Conservation (phyloP, 257 asterid genomes). For the Hygrophila difformis region DNA sequence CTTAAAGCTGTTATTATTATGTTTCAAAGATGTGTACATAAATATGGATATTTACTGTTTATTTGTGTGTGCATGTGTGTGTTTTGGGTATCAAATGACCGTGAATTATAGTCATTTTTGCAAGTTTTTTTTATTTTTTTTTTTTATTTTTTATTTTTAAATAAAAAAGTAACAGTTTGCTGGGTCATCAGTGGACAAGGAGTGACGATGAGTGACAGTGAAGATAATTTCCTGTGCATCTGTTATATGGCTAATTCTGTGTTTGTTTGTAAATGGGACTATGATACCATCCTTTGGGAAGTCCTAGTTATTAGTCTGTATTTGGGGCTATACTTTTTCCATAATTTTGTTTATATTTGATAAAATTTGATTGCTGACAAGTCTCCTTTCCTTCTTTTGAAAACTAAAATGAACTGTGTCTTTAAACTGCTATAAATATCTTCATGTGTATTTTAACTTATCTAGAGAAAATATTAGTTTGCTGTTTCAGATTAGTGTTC, state of each 20-base stretch:
- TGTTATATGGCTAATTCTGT: too few species aligned
- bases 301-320: neutral
- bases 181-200: neutral
- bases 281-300: neutral
- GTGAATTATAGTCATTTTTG: slow-evolving; percentile 1
- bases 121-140: neutral
- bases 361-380: neutral
- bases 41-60: slow-evolving; percentile 1
- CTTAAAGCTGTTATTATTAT: slow-evolving; percentile 8
- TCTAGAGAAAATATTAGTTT: neutral
- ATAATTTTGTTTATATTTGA: neutral
- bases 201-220: too few species aligned
- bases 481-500: neutral
- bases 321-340: too few species aligned
- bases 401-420: too few species aligned
- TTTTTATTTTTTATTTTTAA: too few species aligned
- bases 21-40: neutral
- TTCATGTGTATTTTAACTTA: neutral
- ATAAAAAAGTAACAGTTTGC: too few species aligned
- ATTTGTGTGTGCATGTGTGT: neutral
- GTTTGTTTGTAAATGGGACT: neutral
- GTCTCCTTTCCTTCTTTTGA: neutral
- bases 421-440: neutral
- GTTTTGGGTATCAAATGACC: too few species aligned
- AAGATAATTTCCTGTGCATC: too few species aligned